Evolutionary conservation across 2,329 filamentous ascomycete genomes (phyloP), one percentile per base, ranked within the genome.

Genomic region (Hysterium pulicare): DNA sequence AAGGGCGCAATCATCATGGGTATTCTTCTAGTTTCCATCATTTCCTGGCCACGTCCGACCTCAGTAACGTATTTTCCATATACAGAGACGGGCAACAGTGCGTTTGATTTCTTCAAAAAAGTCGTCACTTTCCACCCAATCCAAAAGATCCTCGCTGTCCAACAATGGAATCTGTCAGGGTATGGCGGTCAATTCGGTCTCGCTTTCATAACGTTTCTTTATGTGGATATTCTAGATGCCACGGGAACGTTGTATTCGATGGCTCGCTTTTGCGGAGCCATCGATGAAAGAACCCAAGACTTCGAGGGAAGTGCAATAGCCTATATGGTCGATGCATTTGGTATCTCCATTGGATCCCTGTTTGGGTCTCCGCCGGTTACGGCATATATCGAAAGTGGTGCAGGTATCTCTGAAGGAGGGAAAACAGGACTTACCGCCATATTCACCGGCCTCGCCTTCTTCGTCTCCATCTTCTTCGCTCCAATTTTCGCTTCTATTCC

Each of bases 401-500:
- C 89, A 7, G 89, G 89, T 55, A 94, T 95, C 49, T 87, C 87
- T 0, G 89, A 95, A 67, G 89, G 89, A 39, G 89, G 88, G 33
- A 83, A 84, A 59, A 94, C 89, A 0, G 89, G 89, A 13, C 69
- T 95, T n/a, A 93, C 88, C 0, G 82, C 87, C 35, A 86, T 91
- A 65, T 73, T 81, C 13, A 84, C 87, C 0, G 89, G 89, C 4
- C 43, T 94, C 38, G 90, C 85, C 69, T 95, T 95, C 74, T 87
- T 91, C 71, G 81, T 94, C 61, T 81, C 86, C 44, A 79, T 94
- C 47, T 94, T 94, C 75, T 94, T 94, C 62, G 88, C 89, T 0
- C 89, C 89, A 0, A 91, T 94, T 44, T 94, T 94, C 59, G 88
- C 89, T 8, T 90, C 86, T 0, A 93, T 94, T 44, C 89, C 89